These are phyloP conservation scores for Castanea crenata DNA, from an alignment of 306 rosid species.

Conservation along the genomic window DNA sequence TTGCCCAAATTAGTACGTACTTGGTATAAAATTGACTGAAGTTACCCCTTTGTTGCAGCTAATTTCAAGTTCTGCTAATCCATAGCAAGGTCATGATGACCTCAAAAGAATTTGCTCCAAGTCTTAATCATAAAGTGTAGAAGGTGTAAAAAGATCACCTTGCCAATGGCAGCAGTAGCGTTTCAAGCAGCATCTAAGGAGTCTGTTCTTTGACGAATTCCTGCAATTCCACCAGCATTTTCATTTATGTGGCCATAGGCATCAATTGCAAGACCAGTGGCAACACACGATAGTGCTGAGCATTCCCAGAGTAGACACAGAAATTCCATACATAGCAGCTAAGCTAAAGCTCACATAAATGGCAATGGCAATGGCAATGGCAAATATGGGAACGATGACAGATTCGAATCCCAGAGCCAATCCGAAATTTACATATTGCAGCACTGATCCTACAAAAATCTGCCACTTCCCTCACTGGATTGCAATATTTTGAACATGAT, in stretches of 20 bases:
- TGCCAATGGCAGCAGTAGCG: slow-evolving; percentile 75
- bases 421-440: slow-evolving; percentile 30
- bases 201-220: slow-evolving; percentile 63
- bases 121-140: not conserved
- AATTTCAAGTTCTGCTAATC: too few species aligned
- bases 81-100: not conserved
- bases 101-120: not conserved
- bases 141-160: slow-evolving; percentile 30
- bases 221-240: slow-evolving; percentile 71
- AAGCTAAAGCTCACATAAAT: too few species aligned
- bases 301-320: too few species aligned
- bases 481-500: slow-evolving; percentile 26
- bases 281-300: slow-evolving; percentile 48
- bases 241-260: slow-evolving; percentile 72
- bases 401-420: slow-evolving; percentile 21
- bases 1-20: too few species aligned
- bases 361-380: too few species aligned
- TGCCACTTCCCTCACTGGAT: slow-evolving; percentile 77
- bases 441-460: slow-evolving; percentile 78
- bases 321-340: too few species aligned
- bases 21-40: too few species aligned
- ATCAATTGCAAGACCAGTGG: slow-evolving; percentile 74
- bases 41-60: too few species aligned
- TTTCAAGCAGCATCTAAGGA: slow-evolving; percentile 75
- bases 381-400: too few species aligned